Evolutionary conservation across 106 monocot species (phyloP), one percentile per base, ranked within the genome.

Genomic region (Xerophyta viscosa): DNA sequence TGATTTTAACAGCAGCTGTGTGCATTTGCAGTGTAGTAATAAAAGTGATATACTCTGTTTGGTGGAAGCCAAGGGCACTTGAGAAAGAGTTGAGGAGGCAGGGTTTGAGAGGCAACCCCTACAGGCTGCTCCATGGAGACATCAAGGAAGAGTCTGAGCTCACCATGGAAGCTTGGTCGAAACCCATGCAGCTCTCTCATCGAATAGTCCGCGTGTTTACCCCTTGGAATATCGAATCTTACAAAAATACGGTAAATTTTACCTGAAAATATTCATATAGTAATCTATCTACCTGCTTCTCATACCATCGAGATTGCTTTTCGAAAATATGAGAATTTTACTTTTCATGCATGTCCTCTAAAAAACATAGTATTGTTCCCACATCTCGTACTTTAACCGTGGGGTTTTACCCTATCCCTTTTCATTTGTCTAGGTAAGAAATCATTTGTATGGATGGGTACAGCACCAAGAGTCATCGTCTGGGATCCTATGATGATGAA

Each of bases 111-210:
- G 79, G 84, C 39, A 75, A 28, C 25, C 25, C 60, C 0, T 84
- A 84, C 66, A 55, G 46, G 50, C 24, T 75, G 28, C 49, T 75
- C 11, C 41, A 36, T 10, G 79, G 84, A 2, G 84, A 84, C 36
- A 0, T 71, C 6, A 54, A 61, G 45, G 79, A 79, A 0, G 52
- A 50, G 3, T 5, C 6, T 2, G 20, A 31, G 28, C 19, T 47
- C 9, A 8, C 21, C 20, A 51, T 39, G 41, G 68, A 68, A 15
- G 68, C 68, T 17, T 51, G 41, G 39, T 59, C 50, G 5, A 58
- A 52, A 15, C 50, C 67, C 21, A 41, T 50, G 25, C 37, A 41
- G n/a, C 27, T 60, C 19, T 39, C 37, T 27, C 67, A 68, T 27
- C 21, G 36, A 4, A 60, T 60, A 15, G 47, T 13, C 21, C 41